These are phyloP conservation scores for Plantago ovata DNA, from an alignment of 257 asterid species.

Conservation along the genomic window DNA sequence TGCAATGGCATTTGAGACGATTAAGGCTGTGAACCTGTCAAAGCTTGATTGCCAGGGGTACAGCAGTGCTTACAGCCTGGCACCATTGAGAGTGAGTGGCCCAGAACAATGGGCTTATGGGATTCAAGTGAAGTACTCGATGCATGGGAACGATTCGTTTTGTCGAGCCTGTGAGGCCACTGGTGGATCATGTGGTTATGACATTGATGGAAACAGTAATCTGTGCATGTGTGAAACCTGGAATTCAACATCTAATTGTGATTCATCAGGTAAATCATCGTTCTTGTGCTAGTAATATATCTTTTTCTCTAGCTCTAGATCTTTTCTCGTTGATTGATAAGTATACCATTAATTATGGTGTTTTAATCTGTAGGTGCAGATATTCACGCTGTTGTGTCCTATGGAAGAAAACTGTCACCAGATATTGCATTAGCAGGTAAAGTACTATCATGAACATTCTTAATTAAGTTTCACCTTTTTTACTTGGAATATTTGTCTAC, in stretches of 20 bases:
- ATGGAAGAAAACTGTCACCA: conserved; percentile 22
- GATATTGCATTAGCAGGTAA: conserved; percentile 31
- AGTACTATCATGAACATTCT: background rate
- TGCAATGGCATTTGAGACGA: conserved; percentile 48
- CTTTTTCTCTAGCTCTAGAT: background rate
- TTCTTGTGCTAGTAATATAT: conserved; percentile 27
- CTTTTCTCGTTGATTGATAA: background rate
- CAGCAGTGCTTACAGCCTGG: conserved; percentile 85
- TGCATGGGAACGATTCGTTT: conserved; percentile 46
- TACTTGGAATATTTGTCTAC: background rate
- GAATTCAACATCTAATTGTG: conserved; percentile 88
- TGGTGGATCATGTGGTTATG: conserved; percentile 84
- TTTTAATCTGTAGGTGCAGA: conserved; percentile 24
- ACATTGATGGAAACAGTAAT: conserved; percentile 32
- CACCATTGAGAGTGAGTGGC: conserved; percentile 64
- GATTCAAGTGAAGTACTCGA: conserved; percentile 65
- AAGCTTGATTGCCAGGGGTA: conserved; percentile 86
- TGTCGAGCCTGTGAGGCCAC: conserved; percentile 90
- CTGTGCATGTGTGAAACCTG: conserved; percentile 76
- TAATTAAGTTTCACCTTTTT: background rate
- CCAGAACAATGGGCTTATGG: conserved; percentile 85
- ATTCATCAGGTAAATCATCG: conserved; percentile 27
- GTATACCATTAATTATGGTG: background rate
- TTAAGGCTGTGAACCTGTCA: conserved; percentile 63
- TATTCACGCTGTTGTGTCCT: conserved; percentile 22